A percentile compares a stretch with the other conserved stretches of the same genome.
Evolutionary conservation across 495 filamentous ascomycete species (phyloP).

Genomic region (Collariella sp.): DNA sequence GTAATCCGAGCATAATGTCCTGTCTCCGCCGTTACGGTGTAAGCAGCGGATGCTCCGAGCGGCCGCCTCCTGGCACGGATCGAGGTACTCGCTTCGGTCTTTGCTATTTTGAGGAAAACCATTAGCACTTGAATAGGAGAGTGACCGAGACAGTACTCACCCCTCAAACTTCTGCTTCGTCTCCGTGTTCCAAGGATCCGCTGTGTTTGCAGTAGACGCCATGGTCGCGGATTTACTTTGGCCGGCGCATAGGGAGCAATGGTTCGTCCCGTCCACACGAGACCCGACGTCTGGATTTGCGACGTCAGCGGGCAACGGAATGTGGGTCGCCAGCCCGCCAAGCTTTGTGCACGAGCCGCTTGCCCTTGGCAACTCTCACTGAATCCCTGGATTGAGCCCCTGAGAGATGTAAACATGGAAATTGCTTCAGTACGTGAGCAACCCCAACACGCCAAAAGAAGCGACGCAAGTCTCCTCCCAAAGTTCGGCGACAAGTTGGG

Average conservation of each 20-base stretch:
- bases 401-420: constrained; percentile 3
- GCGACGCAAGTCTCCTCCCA: too few species aligned
- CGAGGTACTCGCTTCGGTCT: constrained; percentile 72
- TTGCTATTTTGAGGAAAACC: constrained; percentile 48
- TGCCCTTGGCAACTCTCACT: background rate
- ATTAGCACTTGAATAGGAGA: background rate
- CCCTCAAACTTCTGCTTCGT: constrained; percentile 13
- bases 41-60: constrained; percentile 73
- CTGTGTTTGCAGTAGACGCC: constrained; percentile 3
- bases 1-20: constrained; percentile 83
- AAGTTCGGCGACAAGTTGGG: too few species aligned
- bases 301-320: background rate
- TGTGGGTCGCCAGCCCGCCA: background rate
- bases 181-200: constrained; percentile 9
- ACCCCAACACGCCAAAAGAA: too few species aligned
- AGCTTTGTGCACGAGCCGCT: constrained; percentile 6
- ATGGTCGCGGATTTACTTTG: background rate
- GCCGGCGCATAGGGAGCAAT: background rate
- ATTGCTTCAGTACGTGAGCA: too few species aligned
- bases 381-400: constrained; percentile 2
- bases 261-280: background rate
- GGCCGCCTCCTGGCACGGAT: constrained; percentile 96
- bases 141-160: background rate
- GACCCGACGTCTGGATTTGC: background rate
- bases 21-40: constrained; percentile 74